Percentiles rank a stretch among this genome's conserved stretches.
phyloP scores from a whole-genome alignment of 805 yeast genomes.

The Jamesozyma lodderae region DNA sequence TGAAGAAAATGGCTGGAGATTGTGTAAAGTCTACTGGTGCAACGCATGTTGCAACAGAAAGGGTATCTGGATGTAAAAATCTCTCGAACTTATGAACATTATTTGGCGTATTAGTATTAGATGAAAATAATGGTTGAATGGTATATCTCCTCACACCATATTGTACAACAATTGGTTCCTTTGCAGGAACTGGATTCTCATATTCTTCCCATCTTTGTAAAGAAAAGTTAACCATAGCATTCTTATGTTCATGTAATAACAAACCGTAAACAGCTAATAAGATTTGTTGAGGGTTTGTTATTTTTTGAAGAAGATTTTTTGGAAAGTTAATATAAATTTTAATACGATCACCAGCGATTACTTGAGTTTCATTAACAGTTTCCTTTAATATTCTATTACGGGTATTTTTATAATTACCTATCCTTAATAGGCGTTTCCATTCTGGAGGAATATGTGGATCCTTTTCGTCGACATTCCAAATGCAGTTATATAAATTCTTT shows the following conservation, averaged over 20 bases:
- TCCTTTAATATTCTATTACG: conserved; percentile 61
- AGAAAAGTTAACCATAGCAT: conserved; percentile 72
- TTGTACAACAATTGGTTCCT: conserved; percentile 73
- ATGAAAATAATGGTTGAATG: conserved; percentile 76
- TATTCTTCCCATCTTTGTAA: conserved; percentile 85
- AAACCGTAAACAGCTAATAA: conserved; percentile 67
- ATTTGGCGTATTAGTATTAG: conserved; percentile 65
- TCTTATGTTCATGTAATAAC: conserved; percentile 77
- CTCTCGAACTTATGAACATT: conserved; percentile 82
- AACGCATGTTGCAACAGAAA: conserved; percentile 74
- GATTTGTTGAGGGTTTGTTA: conserved; percentile 35
- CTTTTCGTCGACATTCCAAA: conserved; percentile 81
- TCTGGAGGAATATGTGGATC: conserved; percentile 70
- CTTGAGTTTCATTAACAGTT: conserved; percentile 37
- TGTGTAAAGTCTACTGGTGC: conserved; percentile 81
- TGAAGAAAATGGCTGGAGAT: conserved; percentile 79
- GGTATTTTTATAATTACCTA: conserved; percentile 70
- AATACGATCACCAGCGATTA: conserved; percentile 56
- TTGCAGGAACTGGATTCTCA: conserved; percentile 77
- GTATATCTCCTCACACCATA: conserved; percentile 87
- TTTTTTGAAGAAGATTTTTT: conserved; percentile 34
- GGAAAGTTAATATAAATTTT: conserved; percentile 54
- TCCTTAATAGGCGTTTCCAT: conserved; percentile 67
- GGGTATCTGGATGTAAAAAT: conserved; percentile 68
- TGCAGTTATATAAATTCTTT: conserved; percentile 66